phyloP scores from a whole-genome alignment of 2,329 filamentous ascomycete species.

The Scolecobasidium constrictum region DNA sequence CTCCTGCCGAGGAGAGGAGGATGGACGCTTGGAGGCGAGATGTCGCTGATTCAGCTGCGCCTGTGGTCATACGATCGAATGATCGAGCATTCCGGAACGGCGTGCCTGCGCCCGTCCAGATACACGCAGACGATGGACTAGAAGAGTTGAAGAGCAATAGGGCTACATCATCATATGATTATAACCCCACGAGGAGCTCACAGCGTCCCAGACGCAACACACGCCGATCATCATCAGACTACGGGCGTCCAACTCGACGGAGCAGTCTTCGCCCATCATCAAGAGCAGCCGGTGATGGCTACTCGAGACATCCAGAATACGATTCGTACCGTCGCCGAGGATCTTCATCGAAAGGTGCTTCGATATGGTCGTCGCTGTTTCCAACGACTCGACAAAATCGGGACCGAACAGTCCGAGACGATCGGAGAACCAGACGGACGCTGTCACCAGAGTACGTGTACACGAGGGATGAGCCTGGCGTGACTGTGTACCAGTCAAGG shows the following conservation, averaged over 20 bases:
- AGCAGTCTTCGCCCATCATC: background rate
- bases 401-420: background rate
- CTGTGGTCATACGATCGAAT: background rate
- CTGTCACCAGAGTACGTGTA: background rate
- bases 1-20: background rate
- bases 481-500: background rate
- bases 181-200: background rate
- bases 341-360: background rate
- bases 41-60: constrained; percentile 3
- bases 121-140: background rate
- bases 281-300: background rate
- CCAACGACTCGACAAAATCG: background rate
- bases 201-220: background rate
- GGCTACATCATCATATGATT: background rate
- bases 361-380: background rate
- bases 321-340: background rate
- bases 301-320: background rate
- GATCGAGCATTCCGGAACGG: constrained; percentile 2
- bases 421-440: background rate
- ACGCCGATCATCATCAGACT: background rate
- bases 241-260: background rate
- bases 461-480: background rate
- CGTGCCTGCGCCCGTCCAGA: constrained; percentile 1
- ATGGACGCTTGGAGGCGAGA: constrained; percentile 7
- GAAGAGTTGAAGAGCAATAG: background rate